Evolutionary conservation across 345 rosid species (phyloP), one percentile per base, ranked within the genome.

Genomic region (Pugionium dolabratum): DNA sequence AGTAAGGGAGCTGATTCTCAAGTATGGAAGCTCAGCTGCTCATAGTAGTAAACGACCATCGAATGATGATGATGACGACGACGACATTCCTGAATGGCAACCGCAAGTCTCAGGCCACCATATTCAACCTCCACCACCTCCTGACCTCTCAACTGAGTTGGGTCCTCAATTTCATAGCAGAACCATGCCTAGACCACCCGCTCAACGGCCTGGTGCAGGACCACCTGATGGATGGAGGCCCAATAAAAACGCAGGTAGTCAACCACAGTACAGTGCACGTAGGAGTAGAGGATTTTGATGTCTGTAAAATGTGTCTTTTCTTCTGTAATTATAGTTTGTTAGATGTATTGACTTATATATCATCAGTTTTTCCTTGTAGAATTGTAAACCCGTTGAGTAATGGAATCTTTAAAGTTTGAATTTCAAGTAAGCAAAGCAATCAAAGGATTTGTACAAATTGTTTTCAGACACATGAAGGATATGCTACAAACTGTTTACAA

Each of bases 81-180:
- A 92, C 4, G 97, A 90, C 33, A 94, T 94, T 68, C 97, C 99
- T 1, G 99, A 90, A 72, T 94, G 96, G 99, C 88, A 79, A 47
- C 97, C 97, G 0, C 88, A 87, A 45, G 47, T 36, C 36, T 53
- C 55, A 34, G 27, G 71, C 51, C 72, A 43, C 57, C 76, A 59
- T 3, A 36, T 30, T 52, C 67, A 51, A 34, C 71, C 28, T 1
- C 54, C 47, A 3, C 67, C 76, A 2, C 66, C 76, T 8, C 66
- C 26, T 29, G 29, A 1, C 42, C 49, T 3, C 10, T n/a, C 40
- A 30, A 9, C 57, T 7, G 56, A 46, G 35, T 30, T 48, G 7
- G 30, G 9, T 36, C 60, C 66, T 52, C 50, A 33, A 45, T 18
- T 51, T 29, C 62, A 66, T 28, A 59, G 45, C 52, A 60, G 63